Evolutionary conservation across 1,139 yeast genomes (phyloP).

Genomic region (Taphrina pruni): DNA sequence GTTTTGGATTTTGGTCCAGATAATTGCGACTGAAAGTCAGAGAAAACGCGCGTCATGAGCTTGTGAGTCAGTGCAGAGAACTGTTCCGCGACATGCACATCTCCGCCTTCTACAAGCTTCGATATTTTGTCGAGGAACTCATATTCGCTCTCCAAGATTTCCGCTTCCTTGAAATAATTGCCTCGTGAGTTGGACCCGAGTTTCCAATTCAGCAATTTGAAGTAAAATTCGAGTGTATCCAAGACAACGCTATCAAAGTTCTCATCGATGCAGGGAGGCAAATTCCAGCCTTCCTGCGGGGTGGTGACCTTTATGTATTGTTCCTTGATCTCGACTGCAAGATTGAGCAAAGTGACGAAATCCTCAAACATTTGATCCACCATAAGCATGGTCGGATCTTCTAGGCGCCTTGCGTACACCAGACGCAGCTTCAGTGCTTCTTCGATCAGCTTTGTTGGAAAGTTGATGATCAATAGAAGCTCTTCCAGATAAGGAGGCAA

Average conservation of each 20-base stretch:
- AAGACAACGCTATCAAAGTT: constrained; percentile 75
- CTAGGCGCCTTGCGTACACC: constrained; percentile 75
- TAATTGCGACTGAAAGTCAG: constrained; percentile 75
- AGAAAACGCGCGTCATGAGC: constrained; percentile 69
- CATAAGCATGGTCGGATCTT: constrained; percentile 92
- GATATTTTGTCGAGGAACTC: constrained; percentile 79
- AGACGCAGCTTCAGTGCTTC: constrained; percentile 80
- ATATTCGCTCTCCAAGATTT: constrained; percentile 69
- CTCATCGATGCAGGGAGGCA: constrained; percentile 68
- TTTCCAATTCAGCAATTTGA: constrained; percentile 74
- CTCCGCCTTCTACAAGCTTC: constrained; percentile 77
- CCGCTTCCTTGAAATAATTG: constrained; percentile 78
- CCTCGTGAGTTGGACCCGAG: constrained; percentile 81
- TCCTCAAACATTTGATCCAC: constrained; percentile 93
- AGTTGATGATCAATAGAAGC: constrained; percentile 68
- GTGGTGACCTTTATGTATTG: constrained; percentile 69
- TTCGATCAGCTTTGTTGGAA: constrained; percentile 80
- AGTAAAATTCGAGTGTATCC: constrained; percentile 74
- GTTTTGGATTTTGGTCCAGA: constrained; percentile 64
- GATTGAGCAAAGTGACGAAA: constrained; percentile 73
- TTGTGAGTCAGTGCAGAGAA: constrained; percentile 65
- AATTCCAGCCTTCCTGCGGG: constrained; percentile 79
- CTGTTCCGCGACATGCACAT: constrained; percentile 79
- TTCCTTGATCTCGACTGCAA: constrained; percentile 77
- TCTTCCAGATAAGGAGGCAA: constrained; percentile 76